Evolutionary conservation across 768 basidiomycete species (phyloP).

Genomic region (Termitomyces sp.): DNA sequence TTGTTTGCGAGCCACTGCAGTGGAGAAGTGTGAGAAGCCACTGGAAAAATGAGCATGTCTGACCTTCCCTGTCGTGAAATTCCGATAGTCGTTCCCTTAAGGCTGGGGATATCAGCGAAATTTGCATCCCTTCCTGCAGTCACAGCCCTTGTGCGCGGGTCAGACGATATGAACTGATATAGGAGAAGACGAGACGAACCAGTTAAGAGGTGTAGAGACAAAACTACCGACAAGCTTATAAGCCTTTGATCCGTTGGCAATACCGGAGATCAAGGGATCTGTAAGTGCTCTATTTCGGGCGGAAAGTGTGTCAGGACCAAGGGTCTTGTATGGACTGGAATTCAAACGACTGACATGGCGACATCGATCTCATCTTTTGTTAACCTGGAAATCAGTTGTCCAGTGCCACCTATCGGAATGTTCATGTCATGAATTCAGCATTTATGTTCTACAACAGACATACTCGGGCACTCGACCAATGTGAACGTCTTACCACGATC

Average conservation of each 20-base stretch:
- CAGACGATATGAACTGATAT: neutral
- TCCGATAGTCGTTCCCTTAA: constrained; percentile 79
- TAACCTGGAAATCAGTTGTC: constrained; percentile 73
- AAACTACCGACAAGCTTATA: constrained; percentile 94
- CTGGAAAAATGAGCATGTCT: neutral
- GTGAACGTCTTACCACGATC: constrained; percentile 72
- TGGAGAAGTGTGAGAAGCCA: neutral
- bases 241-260: constrained; percentile 80
- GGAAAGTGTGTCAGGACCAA: neutral
- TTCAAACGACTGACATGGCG: constrained; percentile 55
- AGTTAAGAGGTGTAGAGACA: constrained; percentile 84
- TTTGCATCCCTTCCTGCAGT: constrained; percentile 74
- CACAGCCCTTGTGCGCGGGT: constrained; percentile 64
- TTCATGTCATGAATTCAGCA: neutral
- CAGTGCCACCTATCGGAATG: constrained; percentile 65
- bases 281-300: constrained; percentile 65
- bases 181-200: constrained; percentile 36
- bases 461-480: constrained; percentile 87
- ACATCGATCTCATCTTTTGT: constrained; percentile 76
- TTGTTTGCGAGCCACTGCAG: constrained; percentile 79
- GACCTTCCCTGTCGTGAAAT: constrained; percentile 87
- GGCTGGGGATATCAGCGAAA: constrained; percentile 65
- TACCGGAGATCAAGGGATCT: constrained; percentile 86
- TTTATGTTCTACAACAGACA: constrained; percentile 10
- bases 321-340: neutral